Evolutionary conservation across 1,284 basidiomycete species (phyloP).

Genomic region (Trametes sp.): DNA sequence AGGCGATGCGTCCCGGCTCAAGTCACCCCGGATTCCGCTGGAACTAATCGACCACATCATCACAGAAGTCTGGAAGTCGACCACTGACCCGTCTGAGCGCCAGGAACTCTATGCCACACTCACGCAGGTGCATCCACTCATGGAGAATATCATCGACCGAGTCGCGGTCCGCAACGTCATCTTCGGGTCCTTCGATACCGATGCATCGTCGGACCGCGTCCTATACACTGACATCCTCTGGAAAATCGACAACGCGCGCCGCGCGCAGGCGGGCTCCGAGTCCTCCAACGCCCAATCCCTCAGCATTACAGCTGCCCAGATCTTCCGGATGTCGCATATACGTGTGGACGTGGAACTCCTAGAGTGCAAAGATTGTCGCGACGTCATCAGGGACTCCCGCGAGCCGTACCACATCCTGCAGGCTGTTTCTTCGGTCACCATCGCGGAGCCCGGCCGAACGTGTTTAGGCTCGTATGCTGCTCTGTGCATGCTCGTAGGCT

Average conservation of each 20-base stretch:
- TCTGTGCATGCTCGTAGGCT: not conserved
- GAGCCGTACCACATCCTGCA: not conserved
- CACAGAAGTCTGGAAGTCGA: not conserved
- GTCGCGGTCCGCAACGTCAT: not conserved
- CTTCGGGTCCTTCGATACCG: not conserved
- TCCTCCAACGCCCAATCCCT: not conserved
- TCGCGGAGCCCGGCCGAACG: not conserved
- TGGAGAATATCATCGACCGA: not conserved
- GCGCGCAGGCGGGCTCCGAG: too few relatives aligned
- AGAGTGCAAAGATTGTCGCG: too few relatives aligned
- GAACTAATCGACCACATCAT: not conserved
- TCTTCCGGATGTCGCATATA: not conserved
- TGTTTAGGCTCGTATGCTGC: not conserved
- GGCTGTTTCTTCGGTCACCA: not conserved
- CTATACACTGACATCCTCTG: not conserved
- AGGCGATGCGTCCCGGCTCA: too few relatives aligned
- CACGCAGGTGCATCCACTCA: not conserved
- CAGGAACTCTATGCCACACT: not conserved
- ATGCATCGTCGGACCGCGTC: not conserved
- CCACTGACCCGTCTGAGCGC: not conserved
- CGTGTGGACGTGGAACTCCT: not conserved
- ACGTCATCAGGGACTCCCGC: too few relatives aligned
- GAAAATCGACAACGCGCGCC: not conserved
- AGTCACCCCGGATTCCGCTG: not conserved
- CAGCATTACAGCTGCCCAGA: not conserved